These are phyloP conservation scores for Lecanicillium sp. DNA, from an alignment of 2,329 filamentous ascomycete genomes.

Conservation along the genomic window DNA sequence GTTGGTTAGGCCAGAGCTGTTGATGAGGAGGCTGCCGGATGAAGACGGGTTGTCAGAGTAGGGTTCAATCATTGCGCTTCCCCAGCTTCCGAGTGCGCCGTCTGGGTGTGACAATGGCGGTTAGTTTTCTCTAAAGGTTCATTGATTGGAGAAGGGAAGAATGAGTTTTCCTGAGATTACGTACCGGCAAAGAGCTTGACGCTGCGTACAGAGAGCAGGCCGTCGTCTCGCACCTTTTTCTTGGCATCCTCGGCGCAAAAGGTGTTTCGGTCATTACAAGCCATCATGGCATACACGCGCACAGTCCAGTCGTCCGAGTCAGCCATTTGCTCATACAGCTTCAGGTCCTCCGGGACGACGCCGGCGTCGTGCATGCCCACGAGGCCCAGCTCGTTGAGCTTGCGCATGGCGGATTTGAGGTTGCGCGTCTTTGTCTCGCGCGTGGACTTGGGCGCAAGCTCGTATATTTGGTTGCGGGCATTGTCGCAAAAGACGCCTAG, in stretches of 20 bases:
- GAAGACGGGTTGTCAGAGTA: slow-evolving; percentile 56
- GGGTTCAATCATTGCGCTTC: slow-evolving; percentile 62
- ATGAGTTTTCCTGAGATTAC: slow-evolving; percentile 10
- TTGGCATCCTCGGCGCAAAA: slow-evolving; percentile 48
- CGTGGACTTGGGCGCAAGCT: slow-evolving; percentile 48
- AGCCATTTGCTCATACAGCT: slow-evolving; percentile 45
- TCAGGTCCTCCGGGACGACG: slow-evolving; percentile 44
- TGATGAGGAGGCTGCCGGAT: slow-evolving; percentile 57
- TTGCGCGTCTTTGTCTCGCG: slow-evolving; percentile 43
- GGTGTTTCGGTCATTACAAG: slow-evolving; percentile 55
- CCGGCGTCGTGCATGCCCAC: slow-evolving; percentile 65
- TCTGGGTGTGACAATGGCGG: slow-evolving; percentile 36
- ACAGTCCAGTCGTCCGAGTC: slow-evolving; percentile 45
- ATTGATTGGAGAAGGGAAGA: slow-evolving; percentile 7
- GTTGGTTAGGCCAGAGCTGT: slow-evolving; percentile 46
- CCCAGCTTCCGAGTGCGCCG: slow-evolving; percentile 63
- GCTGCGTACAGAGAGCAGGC: slow-evolving; percentile 48
- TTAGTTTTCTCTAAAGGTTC: background rate
- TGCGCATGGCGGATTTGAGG: slow-evolving; percentile 51
- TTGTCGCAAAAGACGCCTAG: slow-evolving; percentile 67
- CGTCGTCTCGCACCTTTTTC: slow-evolving; percentile 34
- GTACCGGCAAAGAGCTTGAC: slow-evolving; percentile 62
- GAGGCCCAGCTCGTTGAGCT: slow-evolving; percentile 55
- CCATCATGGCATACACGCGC: slow-evolving; percentile 60
- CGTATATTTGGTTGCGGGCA: slow-evolving; percentile 54